These are phyloP conservation scores for Camellia granthamiana DNA, from an alignment of 148 eudicot genomes.

Conservation along the genomic window DNA sequence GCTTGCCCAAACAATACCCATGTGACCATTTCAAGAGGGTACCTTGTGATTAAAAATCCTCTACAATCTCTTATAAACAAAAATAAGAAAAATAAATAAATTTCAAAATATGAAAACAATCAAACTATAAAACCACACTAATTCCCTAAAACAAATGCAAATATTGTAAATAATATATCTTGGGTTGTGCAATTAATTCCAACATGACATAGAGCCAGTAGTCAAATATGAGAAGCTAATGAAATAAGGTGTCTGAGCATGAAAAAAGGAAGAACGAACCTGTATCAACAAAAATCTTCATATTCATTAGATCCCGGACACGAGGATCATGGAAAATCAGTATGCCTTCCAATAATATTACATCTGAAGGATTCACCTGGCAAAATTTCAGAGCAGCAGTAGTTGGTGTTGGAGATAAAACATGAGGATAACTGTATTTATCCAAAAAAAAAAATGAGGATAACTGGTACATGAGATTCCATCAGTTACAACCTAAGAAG, in stretches of 20 bases:
- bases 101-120: conserved; percentile 4
- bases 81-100: not conserved
- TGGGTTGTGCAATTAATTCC: not conserved
- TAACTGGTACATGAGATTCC: conserved; percentile 4
- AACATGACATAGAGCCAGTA: conserved; percentile 7
- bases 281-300: conserved; percentile 99
- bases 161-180: not conserved
- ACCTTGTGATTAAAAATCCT: not conserved
- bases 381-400: conserved; percentile 18
- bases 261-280: conserved; percentile 50
- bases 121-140: conserved; percentile 5
- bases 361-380: conserved; percentile 98
- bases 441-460: too few species aligned
- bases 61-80: not conserved
- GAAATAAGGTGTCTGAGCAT: conserved; percentile 6
- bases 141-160: not conserved
- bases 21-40: not conserved
- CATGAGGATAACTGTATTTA: too few species aligned
- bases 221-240: not conserved
- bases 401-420: not conserved
- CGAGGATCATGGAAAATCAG: conserved; percentile 91
- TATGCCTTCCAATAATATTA: conserved; percentile 93
- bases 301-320: conserved; percentile 81
- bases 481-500: not conserved
- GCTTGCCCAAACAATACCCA: not conserved